A percentile compares a stretch with the other conserved stretches of the same genome.
phyloP scores from a whole-genome alignment of 257 asterid species.

The Lantana camara region DNA sequence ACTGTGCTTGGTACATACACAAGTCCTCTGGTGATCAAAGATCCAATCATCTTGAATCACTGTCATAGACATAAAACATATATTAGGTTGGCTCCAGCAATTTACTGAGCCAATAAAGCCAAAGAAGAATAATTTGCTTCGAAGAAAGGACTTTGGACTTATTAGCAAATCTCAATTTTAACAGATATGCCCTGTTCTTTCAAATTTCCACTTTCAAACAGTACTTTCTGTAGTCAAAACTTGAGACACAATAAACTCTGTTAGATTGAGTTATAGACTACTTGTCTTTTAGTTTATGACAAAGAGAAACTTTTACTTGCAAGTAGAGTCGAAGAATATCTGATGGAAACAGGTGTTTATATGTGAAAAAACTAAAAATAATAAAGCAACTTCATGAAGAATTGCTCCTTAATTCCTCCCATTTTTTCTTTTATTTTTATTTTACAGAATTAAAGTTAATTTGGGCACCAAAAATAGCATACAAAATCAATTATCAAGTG shows the following conservation, averaged over 20 bases:
- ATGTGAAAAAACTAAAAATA: constrained; percentile 3
- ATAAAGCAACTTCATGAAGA: background rate
- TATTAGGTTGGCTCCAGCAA: constrained; percentile 11
- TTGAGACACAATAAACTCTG: background rate
- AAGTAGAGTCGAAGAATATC: constrained; percentile 2
- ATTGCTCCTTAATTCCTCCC: background rate
- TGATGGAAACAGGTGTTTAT: background rate
- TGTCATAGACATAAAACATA: constrained; percentile 31
- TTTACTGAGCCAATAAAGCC: background rate
- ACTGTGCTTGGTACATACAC: constrained; percentile 49
- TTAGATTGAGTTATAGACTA: background rate
- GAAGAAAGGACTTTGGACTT: background rate
- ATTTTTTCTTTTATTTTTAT: background rate
- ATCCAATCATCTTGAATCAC: constrained; percentile 90
- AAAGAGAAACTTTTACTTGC: background rate
- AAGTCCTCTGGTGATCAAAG: constrained; percentile 78
- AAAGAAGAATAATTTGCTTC: background rate
- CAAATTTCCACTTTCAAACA: constrained; percentile 12
- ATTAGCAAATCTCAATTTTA: background rate
- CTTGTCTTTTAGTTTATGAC: background rate
- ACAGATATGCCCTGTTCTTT: background rate
- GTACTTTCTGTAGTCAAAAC: constrained; percentile 9
- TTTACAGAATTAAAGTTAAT: background rate
- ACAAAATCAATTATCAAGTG: too few species aligned
- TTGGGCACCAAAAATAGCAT: background rate